Conservation (phyloP, 176 grass and related monocot species). For the Otatea glauca region DNA sequence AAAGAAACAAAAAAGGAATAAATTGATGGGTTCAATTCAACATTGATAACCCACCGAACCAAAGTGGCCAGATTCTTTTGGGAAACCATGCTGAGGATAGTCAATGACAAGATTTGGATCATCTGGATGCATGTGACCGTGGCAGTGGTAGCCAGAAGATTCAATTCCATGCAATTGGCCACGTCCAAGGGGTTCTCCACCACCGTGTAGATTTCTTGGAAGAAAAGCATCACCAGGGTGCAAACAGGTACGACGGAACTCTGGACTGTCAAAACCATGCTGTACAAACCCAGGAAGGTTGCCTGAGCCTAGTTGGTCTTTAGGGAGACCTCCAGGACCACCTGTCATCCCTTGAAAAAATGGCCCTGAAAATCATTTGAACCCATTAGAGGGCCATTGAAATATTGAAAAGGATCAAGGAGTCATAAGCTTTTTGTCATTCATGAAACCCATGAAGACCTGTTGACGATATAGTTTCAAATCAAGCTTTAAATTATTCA, state of each 20-base stretch:
- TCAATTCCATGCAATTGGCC: constrained; percentile 46
- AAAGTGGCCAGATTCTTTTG: constrained; percentile 54
- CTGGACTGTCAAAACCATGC: constrained; percentile 53
- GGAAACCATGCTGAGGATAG: constrained; percentile 60
- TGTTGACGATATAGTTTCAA: constrained; percentile 27
- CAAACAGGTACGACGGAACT: constrained; percentile 47
- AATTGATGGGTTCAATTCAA: constrained; percentile 31
- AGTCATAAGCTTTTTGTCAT: constrained; percentile 35
- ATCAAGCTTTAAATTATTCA: constrained; percentile 43
- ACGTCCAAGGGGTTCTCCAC: constrained; percentile 37
- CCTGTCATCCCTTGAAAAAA: constrained; percentile 56
- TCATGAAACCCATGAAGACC: constrained; percentile 34
- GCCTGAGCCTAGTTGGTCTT: constrained; percentile 55
- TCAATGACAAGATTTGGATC: constrained; percentile 46
- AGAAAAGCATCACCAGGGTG: constrained; percentile 52
- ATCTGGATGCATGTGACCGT: constrained; percentile 53
- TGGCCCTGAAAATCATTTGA: constrained; percentile 48
- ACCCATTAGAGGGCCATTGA: constrained; percentile 14
- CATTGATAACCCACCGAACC: constrained; percentile 51
- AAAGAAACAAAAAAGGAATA: constrained; percentile 11
- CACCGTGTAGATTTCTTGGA: constrained; percentile 32
- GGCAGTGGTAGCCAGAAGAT: constrained; percentile 43
- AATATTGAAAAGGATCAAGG: constrained; percentile 32
- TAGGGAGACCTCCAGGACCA: constrained; percentile 41
- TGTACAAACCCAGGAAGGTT: constrained; percentile 42